Percentiles rank a stretch among this genome's conserved stretches.
These are phyloP conservation scores for Tephrocybe sp. DNA, from an alignment of 768 basidiomycete species.

Conservation along the genomic window DNA sequence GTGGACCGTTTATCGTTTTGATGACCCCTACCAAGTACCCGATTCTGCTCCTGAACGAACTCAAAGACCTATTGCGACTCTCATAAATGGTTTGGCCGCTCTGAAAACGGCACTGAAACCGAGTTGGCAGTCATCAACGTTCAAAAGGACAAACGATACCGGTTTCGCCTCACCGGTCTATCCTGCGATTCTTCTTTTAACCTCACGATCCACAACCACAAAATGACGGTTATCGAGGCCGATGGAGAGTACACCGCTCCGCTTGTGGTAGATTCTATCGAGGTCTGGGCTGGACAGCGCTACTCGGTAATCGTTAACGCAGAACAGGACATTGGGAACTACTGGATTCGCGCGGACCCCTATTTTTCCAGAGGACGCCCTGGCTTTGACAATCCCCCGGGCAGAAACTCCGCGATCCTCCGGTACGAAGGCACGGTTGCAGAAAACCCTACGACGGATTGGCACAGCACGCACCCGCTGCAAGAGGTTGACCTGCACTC, in stretches of 20 bases:
- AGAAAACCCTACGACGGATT: neutral
- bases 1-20: neutral
- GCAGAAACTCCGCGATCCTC: neutral
- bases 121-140: neutral
- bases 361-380: neutral
- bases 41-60: neutral
- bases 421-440: neutral
- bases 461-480: neutral
- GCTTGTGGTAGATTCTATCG: neutral
- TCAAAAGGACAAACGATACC: neutral
- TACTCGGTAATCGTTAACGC: neutral
- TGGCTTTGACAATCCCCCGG: neutral
- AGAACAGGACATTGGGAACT: neutral
- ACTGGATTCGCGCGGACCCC: neutral
- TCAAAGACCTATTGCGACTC: neutral
- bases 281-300: neutral
- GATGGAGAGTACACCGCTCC: conserved; percentile 2
- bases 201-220: conserved; percentile 3
- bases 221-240: neutral
- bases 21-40: neutral
- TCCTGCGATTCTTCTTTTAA: neutral
- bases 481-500: neutral
- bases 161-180: neutral
- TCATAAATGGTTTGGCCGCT: neutral
- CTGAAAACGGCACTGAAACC: neutral